phyloP scores from a whole-genome alignment of 2,329 filamentous ascomycete species.

The Pseudogymnoascus sp. region DNA sequence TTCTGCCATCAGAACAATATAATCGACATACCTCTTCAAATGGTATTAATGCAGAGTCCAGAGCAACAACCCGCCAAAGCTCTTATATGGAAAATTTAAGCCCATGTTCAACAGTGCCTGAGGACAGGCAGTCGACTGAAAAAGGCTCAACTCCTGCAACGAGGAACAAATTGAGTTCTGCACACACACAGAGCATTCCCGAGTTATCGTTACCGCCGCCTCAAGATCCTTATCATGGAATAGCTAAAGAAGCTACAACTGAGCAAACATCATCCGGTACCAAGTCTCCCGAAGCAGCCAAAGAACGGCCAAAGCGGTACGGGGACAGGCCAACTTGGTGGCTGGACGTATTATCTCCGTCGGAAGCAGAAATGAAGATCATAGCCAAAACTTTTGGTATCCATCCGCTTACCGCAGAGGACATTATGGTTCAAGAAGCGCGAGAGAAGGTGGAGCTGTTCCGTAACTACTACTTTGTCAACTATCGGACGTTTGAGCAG shows the following conservation, averaged over 20 bases:
- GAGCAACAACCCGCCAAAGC: conserved; percentile 37
- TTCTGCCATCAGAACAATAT: conserved; percentile 25
- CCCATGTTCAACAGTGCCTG: conserved; percentile 16
- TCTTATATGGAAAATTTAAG: conserved; percentile 22
- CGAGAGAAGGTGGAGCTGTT: conserved; percentile 98
- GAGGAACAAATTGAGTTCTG: background rate
- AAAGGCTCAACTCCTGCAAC: background rate
- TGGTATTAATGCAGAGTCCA: conserved; percentile 37
- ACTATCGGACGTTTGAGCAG: conserved; percentile 96
- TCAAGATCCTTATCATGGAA: background rate
- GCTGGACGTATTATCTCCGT: conserved; percentile 87
- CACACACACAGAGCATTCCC: background rate
- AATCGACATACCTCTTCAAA: conserved; percentile 23
- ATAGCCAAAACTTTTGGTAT: conserved; percentile 90
- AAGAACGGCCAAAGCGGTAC: conserved; percentile 46
- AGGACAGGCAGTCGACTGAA: background rate
- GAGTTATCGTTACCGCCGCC: background rate
- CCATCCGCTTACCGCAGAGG: conserved; percentile 88
- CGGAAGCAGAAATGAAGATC: conserved; percentile 91
- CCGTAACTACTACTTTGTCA: conserved; percentile 96
- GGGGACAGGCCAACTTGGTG: conserved; percentile 92
- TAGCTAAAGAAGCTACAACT: conserved; percentile 19
- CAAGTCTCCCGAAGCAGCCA: conserved; percentile 31
- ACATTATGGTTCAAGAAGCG: conserved; percentile 95
- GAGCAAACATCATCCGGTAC: conserved; percentile 37